Evolutionary conservation across 768 basidiomycete genomes (phyloP), one percentile per base, ranked within the genome.

Genomic region (Naematelia encephala): DNA sequence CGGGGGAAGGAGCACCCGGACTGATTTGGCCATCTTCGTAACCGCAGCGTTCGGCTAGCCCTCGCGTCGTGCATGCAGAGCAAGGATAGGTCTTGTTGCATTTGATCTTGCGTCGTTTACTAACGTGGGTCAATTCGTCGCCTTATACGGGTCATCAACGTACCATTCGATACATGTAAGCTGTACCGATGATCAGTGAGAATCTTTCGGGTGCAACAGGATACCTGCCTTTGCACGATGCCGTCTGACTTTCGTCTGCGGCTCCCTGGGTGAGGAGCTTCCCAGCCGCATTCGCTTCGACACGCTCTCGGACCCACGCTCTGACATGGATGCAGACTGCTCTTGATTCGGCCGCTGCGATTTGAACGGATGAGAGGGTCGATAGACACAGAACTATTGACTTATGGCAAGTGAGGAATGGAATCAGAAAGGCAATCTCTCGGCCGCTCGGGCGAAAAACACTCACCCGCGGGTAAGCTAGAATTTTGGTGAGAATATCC

Each of bases 101-200:
- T 22, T 48, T 47, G 4, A 44, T 49, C 28, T 56, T 56, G 47
- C 55, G 55, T 16, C 21, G n/a, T 29, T 56, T 56, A 23, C 55
- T 39, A 39, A 8, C 8, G 16, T 39, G 34, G 16, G 34, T 39
- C 34, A 39, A 16, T 39, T 39, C 16, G 34, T 39, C 8, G 34
- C 34, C 34, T 39, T 39, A 47, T 8, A 8, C 46, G 11, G 46
- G 16, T 47, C 5, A 11, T 47, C 19, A 4, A 48, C 46, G 27
- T 21, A 56, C 55, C 55, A 56, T 27, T 46, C 46, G 16, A 56
- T 22, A 28, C 55, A 56, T 12, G 55, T 56, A 27, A 56, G 55
- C 55, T 56, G 42, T 22, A 48, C 23, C 14, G 34, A 26, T 8
- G 34, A 42, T 44, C 30, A 55, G 54, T 42, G 34, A n/a, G 30